Evolutionary conservation across 371 early-diverging fungal genomes (phyloP), one percentile per base, ranked within the genome.

Genomic region (Mortierella sp.): DNA sequence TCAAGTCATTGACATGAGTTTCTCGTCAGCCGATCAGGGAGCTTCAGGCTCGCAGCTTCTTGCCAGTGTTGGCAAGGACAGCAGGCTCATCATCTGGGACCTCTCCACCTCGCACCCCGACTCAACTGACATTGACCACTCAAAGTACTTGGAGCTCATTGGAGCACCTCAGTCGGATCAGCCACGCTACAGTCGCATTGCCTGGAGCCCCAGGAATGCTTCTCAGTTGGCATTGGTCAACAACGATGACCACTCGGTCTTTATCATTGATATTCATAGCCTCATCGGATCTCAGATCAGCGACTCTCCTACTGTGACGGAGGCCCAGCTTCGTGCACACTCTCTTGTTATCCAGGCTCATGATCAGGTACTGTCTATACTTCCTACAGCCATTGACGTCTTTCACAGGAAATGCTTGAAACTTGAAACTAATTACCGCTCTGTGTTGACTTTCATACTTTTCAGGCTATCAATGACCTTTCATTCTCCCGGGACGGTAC

Each of bases 401-500:
- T 3, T 76, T 63, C 14, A 54, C 32, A 41, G 14, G 49, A 49
- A 32, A 5, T 21, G 18, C 5, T 51, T 51, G 6, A 18, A 21
- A 21, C 4, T 21, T 21, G 51, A 51, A 51, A 51, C 51, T 51
- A 51, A 51, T 18, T 0, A 21, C 18, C 18, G 6, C 51, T 51
- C 18, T 5, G 16, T 21, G 51, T 5, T 38, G 58, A 32, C 70
- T 12, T 48, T 70, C 38, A 35, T 51, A 41, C 24, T 14, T 68
- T 14, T 29, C 70, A 89, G 87, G 72, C 87, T 21, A 84, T 89
- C 70, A 87, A 80, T 63, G 89, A 89, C 70, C 75, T 89, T 48
- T 78, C 87, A 14, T 89, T 88, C 44, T 89, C 89, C 3, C 81
- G 83, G 2, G 89, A 89, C 58, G 89, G 89, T 54, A 76, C 89